phyloP scores from a whole-genome alignment of 768 basidiomycete genomes.

The Mycena amicta region DNA sequence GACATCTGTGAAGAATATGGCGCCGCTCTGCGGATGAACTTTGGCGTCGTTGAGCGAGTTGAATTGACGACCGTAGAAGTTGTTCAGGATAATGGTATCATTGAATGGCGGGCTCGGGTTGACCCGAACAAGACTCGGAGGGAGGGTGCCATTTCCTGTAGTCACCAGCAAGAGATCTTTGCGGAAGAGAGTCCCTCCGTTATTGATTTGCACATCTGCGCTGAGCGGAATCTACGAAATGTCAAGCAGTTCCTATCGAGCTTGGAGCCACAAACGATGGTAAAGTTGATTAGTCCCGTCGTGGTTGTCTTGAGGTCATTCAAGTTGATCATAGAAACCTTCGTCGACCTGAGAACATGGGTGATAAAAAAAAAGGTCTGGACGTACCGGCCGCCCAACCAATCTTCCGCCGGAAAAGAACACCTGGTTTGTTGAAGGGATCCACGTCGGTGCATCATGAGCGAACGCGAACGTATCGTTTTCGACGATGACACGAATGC shows the following conservation, averaged over 20 bases:
- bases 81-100: conserved; percentile 43
- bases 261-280: not conserved
- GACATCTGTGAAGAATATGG: conserved; percentile 27
- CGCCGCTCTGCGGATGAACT: conserved; percentile 32
- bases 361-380: conserved; percentile 46
- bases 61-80: conserved; percentile 48
- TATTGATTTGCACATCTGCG: conserved; percentile 42
- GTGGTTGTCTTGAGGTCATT: conserved; percentile 16
- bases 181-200: conserved; percentile 49
- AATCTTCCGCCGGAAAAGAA: conserved; percentile 54
- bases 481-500: conserved; percentile 45
- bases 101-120: conserved; percentile 42
- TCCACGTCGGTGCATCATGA: conserved; percentile 60
- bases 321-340: conserved; percentile 39
- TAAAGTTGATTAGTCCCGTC: conserved; percentile 17
- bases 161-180: conserved; percentile 50
- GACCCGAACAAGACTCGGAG: conserved; percentile 37
- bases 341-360: no score
- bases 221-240: conserved; percentile 24
- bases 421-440: conserved; percentile 51
- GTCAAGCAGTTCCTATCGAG: not conserved
- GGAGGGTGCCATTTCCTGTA: conserved; percentile 48
- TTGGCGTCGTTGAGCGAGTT: conserved; percentile 51
- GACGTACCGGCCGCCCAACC: conserved; percentile 43
- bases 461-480: conserved; percentile 51